phyloP scores from a whole-genome alignment of 2,329 filamentous ascomycete species.

The Botrytis hyacinthi region DNA sequence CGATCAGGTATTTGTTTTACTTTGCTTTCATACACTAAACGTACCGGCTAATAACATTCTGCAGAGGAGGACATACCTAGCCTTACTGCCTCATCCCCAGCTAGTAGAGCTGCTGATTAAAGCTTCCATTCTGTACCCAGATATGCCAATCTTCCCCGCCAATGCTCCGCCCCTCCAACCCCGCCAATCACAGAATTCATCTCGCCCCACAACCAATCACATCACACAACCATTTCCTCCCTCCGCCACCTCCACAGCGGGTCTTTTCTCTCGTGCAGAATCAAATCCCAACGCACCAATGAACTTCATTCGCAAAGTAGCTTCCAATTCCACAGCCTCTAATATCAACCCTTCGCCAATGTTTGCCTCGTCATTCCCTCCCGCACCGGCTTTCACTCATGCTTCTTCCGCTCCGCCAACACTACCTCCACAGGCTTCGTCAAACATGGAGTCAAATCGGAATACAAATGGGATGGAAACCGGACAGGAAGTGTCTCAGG shows the following conservation, averaged over 20 bases:
- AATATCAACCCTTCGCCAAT: constrained; percentile 13
- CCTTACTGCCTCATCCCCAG: constrained; percentile 56
- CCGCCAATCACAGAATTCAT: constrained; percentile 20
- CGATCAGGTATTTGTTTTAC: constrained; percentile 41
- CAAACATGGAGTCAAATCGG: not conserved
- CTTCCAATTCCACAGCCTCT: constrained; percentile 19
- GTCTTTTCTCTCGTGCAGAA: constrained; percentile 41
- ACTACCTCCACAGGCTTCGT: constrained; percentile 23
- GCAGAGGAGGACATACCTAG: constrained; percentile 63
- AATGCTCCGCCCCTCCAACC: constrained; percentile 23
- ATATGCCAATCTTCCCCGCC: constrained; percentile 61
- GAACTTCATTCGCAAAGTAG: constrained; percentile 44
- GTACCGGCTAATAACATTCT: constrained; percentile 25
- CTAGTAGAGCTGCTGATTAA: constrained; percentile 65
- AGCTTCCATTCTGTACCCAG: constrained; percentile 59
- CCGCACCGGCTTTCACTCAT: constrained; percentile 58
- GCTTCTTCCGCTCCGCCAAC: constrained; percentile 32
- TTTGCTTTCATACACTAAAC: constrained; percentile 1
- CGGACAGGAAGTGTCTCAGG: constrained; percentile 28
- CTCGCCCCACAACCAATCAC: constrained; percentile 29
- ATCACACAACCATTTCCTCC: constrained; percentile 36
- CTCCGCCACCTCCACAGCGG: constrained; percentile 37
- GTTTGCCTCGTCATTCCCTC: constrained; percentile 43
- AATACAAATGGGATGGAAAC: constrained; percentile 33
- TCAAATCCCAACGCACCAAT: constrained; percentile 41